Evolutionary conservation across 2,329 filamentous ascomycete species (phyloP), one percentile per base, ranked within the genome.

Genomic region (Calonectria pseudoreteaudii): DNA sequence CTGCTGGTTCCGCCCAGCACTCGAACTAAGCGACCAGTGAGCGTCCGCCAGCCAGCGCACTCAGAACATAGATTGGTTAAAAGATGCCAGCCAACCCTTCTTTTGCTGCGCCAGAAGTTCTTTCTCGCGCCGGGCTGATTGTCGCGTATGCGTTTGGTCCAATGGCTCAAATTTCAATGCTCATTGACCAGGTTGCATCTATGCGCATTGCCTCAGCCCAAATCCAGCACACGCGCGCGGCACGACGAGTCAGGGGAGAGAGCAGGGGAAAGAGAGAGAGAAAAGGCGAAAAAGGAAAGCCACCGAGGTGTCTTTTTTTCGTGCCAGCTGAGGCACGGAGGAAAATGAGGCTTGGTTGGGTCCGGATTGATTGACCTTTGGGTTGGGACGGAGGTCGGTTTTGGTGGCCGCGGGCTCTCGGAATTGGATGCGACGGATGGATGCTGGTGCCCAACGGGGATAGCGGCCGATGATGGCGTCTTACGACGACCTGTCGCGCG

Each of bases 1-100:
- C 66, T 74, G 75, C 66, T 75, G 76, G 75, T 66, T 52, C 64
- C 58, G 74, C 72, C 70, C 44, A 75, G 74, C 75, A 74, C 77
- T 74, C 70, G 76, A 34, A 56, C 34, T 58, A 72, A 72, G 70
- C 71, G 69, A 52, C 67, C 71, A 74, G 74, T 74, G 70, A 70
- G 70, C 76, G 75, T 74, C 76, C 66, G 68, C 60, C 72, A 62
- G 53, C 68, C 67, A 71, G 67, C 71, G 31, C 67, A 70, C 69
- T 53, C 47, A 68, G 64, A 60, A 44, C 26, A 66, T 67, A 65
- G 64, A 30, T 65, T 20, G 38, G 50, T 60, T 66, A 53, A 41
- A 52, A 18, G 47, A 64, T 20, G 28, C 49, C 47, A 50, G 41
- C 72, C 66, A 72, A 67, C 67, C 72, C 47, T 53, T 36, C 53